These are phyloP conservation scores for Abrus precatorius DNA, from an alignment of 306 rosid species.

Conservation along the genomic window DNA sequence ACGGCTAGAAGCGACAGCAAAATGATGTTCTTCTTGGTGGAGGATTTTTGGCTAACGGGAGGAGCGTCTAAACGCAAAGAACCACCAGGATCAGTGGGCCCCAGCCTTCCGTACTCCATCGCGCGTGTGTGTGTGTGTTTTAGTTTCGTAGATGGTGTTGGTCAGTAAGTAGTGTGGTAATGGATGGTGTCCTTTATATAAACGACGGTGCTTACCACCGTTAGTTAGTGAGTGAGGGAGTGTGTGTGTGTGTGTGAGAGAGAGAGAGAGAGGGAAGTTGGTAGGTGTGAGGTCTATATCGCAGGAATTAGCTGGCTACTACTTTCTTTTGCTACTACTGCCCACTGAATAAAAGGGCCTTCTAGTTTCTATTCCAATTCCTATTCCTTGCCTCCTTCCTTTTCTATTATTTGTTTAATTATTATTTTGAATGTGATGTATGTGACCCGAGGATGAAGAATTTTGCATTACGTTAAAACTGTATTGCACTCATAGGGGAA, in stretches of 20 bases:
- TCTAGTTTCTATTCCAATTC: not conserved
- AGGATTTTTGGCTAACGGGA: not conserved
- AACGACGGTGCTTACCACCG: slow-evolving; percentile 19
- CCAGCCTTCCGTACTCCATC: slow-evolving; percentile 73
- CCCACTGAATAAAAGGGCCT: slow-evolving; percentile 46
- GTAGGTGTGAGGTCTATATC: slow-evolving; percentile 73
- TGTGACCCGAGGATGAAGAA: not conserved
- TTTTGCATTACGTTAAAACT: slow-evolving; percentile 21
- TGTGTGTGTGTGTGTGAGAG: not conserved
- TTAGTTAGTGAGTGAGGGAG: not conserved
- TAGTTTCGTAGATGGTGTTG: not conserved
- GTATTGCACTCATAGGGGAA: not conserved
- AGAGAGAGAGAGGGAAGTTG: not conserved
- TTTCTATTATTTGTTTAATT: slow-evolving; percentile 18
- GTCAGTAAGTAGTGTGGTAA: not conserved
- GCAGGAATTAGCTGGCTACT: slow-evolving; percentile 74
- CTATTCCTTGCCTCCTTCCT: not conserved
- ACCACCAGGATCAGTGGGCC: slow-evolving; percentile 48
- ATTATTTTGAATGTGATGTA: not conserved
- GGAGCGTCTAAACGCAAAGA: slow-evolving; percentile 3
- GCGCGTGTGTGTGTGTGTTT: not conserved
- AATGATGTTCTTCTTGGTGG: slow-evolving; percentile 51
- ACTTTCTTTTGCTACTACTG: slow-evolving; percentile 59
- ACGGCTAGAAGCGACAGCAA: slow-evolving; percentile 59
- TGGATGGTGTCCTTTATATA: slow-evolving; percentile 40